A percentile compares a stretch with the other conserved stretches of the same genome.
Evolutionary conservation across 306 rosid species (phyloP).

Genomic region (Mimosa bimucronata): DNA sequence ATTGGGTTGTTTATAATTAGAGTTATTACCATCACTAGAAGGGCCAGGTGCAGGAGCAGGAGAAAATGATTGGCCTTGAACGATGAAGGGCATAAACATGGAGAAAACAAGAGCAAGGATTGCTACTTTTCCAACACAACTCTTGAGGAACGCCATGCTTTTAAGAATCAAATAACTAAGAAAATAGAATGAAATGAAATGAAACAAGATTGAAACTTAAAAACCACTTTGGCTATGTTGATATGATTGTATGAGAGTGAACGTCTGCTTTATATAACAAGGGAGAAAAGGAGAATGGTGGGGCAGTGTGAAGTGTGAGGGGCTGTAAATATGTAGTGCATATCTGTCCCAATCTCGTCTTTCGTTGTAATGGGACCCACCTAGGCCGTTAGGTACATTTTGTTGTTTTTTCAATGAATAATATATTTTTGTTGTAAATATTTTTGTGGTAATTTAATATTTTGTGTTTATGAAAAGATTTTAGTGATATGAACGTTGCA

Average conservation of each 20-base stretch:
- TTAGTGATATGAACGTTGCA: too few relatives aligned
- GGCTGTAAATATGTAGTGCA: not conserved
- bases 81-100: conserved; percentile 51
- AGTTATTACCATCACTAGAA: conserved; percentile 62
- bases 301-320: not conserved
- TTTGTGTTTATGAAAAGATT: too few relatives aligned
- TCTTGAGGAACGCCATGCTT: conserved; percentile 43
- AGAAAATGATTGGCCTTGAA: conserved; percentile 47
- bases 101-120: conserved; percentile 45
- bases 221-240: not conserved
- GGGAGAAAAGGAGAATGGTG: not conserved
- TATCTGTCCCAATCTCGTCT: conserved; percentile 26
- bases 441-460: too few relatives aligned
- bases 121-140: conserved; percentile 40
- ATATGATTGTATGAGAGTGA: not conserved
- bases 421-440: not conserved
- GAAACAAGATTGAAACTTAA: not conserved
- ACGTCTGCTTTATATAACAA: not conserved
- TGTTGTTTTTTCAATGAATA: not conserved
- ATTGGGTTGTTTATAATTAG: too few relatives aligned
- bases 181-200: not conserved
- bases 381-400: not conserved
- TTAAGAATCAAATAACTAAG: not conserved
- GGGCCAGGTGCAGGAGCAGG: conserved; percentile 63
- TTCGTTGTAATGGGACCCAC: conserved; percentile 32